These are phyloP conservation scores for Sutorius australiensis DNA, from an alignment of 768 basidiomycete genomes.

Conservation along the genomic window DNA sequence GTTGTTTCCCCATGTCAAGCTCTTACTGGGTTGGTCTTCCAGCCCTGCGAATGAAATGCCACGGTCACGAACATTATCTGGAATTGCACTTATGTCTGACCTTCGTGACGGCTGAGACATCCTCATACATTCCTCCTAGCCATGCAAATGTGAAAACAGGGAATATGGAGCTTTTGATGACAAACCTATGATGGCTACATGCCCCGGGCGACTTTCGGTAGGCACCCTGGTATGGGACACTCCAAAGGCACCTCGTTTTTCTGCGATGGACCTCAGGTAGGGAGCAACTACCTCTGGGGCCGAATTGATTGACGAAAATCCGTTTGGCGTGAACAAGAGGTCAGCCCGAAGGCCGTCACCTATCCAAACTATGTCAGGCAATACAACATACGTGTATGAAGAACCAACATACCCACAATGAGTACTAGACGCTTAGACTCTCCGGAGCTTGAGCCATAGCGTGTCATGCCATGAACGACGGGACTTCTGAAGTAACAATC, in stretches of 20 bases:
- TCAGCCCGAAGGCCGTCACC: conserved; percentile 86
- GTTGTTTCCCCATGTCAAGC: not conserved
- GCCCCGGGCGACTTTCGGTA: conserved; percentile 84
- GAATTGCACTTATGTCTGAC: conserved; percentile 33
- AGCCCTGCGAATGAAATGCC: conserved; percentile 47
- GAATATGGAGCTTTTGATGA: not conserved
- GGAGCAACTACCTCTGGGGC: conserved; percentile 67
- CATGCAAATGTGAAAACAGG: conserved; percentile 3
- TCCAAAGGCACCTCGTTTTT: conserved; percentile 71
- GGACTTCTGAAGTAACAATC: conserved; percentile 88
- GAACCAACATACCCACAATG: conserved; percentile 59
- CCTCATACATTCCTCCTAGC: conserved; percentile 88
- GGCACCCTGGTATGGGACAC: conserved; percentile 84
- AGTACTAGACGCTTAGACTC: conserved; percentile 74
- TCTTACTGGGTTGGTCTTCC: conserved; percentile 78
- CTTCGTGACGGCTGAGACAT: conserved; percentile 84
- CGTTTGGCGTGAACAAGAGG: conserved; percentile 62
- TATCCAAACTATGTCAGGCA: conserved; percentile 24
- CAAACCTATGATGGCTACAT: conserved; percentile 81
- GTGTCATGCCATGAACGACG: conserved; percentile 74
- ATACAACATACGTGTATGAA: not conserved
- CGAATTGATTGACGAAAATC: conserved; percentile 49
- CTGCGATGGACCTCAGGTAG: conserved; percentile 62
- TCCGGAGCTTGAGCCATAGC: conserved; percentile 41
- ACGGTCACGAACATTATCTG: conserved; percentile 4